phyloP scores from a whole-genome alignment of 1,284 basidiomycete species.

The Xerocomus amazonicus region DNA sequence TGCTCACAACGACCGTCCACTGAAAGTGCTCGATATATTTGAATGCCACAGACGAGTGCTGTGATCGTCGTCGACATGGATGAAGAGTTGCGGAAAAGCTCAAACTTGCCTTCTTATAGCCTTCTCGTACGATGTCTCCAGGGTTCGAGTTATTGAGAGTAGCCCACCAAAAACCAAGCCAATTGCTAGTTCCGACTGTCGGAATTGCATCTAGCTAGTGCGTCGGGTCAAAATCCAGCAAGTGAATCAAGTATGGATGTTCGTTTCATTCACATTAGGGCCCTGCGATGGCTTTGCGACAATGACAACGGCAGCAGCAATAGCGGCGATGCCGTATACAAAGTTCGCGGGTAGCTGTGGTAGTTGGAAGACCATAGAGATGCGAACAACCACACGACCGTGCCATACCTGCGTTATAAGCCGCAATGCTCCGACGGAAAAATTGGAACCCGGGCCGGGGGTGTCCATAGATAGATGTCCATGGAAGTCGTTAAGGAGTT shows the following conservation, averaged over 20 bases:
- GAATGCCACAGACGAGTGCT: constrained; percentile 38
- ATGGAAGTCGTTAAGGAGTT: no score
- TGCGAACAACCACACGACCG: no score
- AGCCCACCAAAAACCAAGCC: constrained; percentile 13
- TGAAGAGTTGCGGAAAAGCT: neutral
- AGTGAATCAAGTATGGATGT: no score
- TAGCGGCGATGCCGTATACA: neutral
- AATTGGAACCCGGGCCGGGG: no score
- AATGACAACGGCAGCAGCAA: neutral
- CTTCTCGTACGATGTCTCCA: constrained; percentile 12
- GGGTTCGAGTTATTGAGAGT: constrained; percentile 5
- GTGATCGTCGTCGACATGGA: neutral
- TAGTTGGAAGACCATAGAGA: neutral
- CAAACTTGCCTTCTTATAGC: constrained; percentile 14
- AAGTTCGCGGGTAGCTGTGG: no score
- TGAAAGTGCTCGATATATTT: constrained; percentile 37
- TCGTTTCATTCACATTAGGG: constrained; percentile 1
- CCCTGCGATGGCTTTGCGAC: neutral
- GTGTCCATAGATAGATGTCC: no score
- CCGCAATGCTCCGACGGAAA: no score
- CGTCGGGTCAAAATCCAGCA: neutral
- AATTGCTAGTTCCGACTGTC: constrained; percentile 16
- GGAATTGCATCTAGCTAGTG: constrained; percentile 14
- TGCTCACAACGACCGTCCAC: constrained; percentile 41
- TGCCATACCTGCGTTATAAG: no score